Percentiles rank a stretch among this genome's conserved stretches.
These are phyloP conservation scores for Platanthera zijinensis DNA, from an alignment of 106 monocot genomes.

Conservation along the genomic window DNA sequence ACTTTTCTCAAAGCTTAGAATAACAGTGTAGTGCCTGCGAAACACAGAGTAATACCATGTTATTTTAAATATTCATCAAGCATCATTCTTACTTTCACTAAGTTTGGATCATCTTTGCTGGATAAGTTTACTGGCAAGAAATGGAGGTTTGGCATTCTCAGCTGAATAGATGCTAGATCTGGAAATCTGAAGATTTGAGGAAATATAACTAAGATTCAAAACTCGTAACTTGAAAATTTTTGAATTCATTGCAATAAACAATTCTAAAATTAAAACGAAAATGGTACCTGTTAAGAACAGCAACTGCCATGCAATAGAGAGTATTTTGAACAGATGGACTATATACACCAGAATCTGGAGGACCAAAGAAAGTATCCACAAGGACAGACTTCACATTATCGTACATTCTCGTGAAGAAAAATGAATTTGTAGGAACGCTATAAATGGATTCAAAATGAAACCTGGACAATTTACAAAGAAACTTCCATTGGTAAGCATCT, in stretches of 20 bases:
- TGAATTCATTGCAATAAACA: too few relatives aligned
- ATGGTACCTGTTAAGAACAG: conserved; percentile 63
- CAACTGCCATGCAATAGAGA: conserved; percentile 74
- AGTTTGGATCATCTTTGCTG: conserved; percentile 49
- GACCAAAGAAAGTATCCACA: conserved; percentile 68
- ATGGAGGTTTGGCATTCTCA: conserved; percentile 88
- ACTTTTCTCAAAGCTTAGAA: too few relatives aligned
- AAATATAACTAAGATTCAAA: not conserved
- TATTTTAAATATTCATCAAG: not conserved
- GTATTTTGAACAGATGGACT: conserved; percentile 95
- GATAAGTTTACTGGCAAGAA: conserved; percentile 83
- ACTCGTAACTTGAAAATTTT: not conserved
- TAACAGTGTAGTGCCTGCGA: too few relatives aligned
- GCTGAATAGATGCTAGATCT: conserved; percentile 52
- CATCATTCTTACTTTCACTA: conserved; percentile 54
- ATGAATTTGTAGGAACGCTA: conserved; percentile 38
- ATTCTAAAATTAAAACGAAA: not conserved
- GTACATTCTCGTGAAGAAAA: conserved; percentile 56
- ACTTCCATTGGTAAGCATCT: not conserved
- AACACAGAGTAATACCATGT: not conserved
- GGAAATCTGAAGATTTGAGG: conserved; percentile 41
- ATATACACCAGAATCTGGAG: conserved; percentile 56
- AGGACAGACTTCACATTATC: conserved; percentile 54
- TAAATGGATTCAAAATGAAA: conserved; percentile 49
- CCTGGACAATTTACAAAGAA: conserved; percentile 27